Evolutionary conservation across 805 yeast species (phyloP), one percentile per base, ranked within the genome.

Genomic region (Kodamaea hsintzibuensis): DNA sequence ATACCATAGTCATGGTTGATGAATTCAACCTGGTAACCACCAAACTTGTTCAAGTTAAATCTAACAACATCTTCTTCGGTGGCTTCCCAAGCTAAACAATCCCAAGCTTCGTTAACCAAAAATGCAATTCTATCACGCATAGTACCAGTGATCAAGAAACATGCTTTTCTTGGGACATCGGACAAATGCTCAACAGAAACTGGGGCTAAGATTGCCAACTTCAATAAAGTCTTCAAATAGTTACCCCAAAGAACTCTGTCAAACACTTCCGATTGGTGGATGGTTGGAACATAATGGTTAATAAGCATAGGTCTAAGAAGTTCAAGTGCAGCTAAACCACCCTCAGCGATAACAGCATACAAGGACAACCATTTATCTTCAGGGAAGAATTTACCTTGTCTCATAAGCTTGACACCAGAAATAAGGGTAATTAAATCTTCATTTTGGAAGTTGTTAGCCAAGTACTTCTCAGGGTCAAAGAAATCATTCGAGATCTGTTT

Each of bases 281-380:
- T 70, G 2, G 74, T 62, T 1, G 93, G 91, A 44, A 84, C 73
- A 59, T 80, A 80, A 50, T 77, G 75, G 7, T 64, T 60, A 4
- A 80, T 67, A 72, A 87, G 69, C 49, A 78, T 69, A 25, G 82
- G 82, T 52, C 78, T 73, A 42, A 83, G 65, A 59, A 85, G 69
- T 59, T 80, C 86, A 55, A 86, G 70, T 2, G 83, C 70, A 42
- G 79, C 73, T 51, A 85, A 72, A 46, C 85, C 69, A 22, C 85
- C 81, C 57, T 86, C 86, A 35, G 81, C 74, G 17, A 85, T 69
- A 56, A 84, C 58, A 0, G 88, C 80, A 55, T 83, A 79, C 19
- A 89, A 68, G 0, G 95, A 86, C 6, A 89, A 68, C 96, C 96
- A 91, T 60, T 82, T 85, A 30, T 78, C 80, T 45, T 79, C 77